Conservation (phyloP, 2,329 filamentous ascomycete species). For the Gnomoniopsis smithogilvyi region DNA sequence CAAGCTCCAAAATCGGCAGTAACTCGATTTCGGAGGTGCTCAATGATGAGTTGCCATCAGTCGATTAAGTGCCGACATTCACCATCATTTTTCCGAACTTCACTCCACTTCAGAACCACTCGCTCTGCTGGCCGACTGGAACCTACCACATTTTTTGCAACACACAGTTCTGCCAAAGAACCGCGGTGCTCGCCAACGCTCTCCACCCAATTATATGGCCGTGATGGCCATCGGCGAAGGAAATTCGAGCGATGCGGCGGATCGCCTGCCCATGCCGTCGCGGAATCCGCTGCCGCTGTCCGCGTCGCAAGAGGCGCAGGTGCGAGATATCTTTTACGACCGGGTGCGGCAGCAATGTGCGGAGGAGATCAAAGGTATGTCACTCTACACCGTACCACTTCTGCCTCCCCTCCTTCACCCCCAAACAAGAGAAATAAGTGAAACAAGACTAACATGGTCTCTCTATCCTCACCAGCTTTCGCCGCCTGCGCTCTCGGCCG, state of each 20-base stretch:
- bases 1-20: slow-evolving; percentile 10
- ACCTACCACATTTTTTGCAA: not conserved
- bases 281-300: slow-evolving; percentile 82
- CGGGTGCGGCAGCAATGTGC: slow-evolving; percentile 74
- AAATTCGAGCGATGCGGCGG: slow-evolving; percentile 16
- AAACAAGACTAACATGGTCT: not conserved
- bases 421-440: too few species aligned
- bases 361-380: slow-evolving; percentile 71
- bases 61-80: not conserved
- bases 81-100: not conserved
- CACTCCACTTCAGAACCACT: not conserved
- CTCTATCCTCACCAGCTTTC: slow-evolving; percentile 60
- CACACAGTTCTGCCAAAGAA: not conserved
- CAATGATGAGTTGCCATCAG: slow-evolving; percentile 7
- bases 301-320: slow-evolving; percentile 75
- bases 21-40: slow-evolving; percentile 6
- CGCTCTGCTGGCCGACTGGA: not conserved
- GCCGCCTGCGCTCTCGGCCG: slow-evolving; percentile 83
- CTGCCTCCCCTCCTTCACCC: not conserved
- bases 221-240: slow-evolving; percentile 35
- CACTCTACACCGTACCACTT: not conserved
- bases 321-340: slow-evolving; percentile 76
- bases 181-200: not conserved
- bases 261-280: slow-evolving; percentile 48
- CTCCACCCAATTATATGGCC: slow-evolving; percentile 28